Evolutionary conservation across 345 rosid genomes (phyloP).

Genomic region (Corymbia maculata): DNA sequence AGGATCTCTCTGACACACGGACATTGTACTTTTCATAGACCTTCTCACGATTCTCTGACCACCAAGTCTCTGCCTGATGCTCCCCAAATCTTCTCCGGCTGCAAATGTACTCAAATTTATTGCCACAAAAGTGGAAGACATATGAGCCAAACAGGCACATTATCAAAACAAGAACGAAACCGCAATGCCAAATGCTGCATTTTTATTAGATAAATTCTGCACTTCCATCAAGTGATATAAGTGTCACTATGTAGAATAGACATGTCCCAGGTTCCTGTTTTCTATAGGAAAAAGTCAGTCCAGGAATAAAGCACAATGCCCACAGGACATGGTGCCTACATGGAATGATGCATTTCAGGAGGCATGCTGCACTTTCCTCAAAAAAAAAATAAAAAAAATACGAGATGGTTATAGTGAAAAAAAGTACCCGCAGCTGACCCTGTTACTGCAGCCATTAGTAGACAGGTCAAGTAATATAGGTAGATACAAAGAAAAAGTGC

Average conservation of each 20-base stretch:
- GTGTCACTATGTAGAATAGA: not conserved
- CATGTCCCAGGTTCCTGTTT: not conserved
- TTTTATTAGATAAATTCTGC: not conserved
- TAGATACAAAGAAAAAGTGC: not conserved
- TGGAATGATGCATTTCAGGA: not conserved
- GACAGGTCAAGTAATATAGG: not conserved
- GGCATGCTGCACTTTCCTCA: not conserved
- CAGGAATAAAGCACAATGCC: not conserved
- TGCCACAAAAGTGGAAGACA: not conserved
- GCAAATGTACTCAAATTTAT: conserved; percentile 1
- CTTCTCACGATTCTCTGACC: conserved; percentile 94
- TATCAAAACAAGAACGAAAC: not conserved
- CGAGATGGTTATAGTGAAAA: not conserved
- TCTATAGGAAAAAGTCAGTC: not conserved
- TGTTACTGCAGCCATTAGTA: not conserved
- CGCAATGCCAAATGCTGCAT: not conserved
- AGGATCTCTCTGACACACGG: conserved; percentile 61
- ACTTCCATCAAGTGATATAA: not conserved
- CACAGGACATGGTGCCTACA: not conserved
- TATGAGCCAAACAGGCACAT: not conserved
- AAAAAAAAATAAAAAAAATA: not conserved
- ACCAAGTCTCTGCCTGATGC: conserved; percentile 95
- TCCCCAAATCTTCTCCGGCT: conserved; percentile 92
- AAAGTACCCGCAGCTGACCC: not conserved
- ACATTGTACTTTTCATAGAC: conserved; percentile 84